Conservation (phyloP, 148 eudicot species). For the Spergularia bocconei region DNA sequence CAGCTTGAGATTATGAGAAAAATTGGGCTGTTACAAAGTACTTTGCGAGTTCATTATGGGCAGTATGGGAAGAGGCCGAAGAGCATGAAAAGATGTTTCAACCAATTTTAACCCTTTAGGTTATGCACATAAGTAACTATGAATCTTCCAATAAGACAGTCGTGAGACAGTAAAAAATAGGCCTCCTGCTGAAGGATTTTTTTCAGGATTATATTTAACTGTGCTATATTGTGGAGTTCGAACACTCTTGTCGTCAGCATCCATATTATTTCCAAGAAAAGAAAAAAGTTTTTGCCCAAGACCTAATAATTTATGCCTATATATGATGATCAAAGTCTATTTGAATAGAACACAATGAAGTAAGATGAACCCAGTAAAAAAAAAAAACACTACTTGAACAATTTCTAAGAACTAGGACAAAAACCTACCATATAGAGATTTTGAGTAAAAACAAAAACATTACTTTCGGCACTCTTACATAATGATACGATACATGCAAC, state of each 20-base stretch:
- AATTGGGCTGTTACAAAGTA: neutral
- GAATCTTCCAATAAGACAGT: neutral
- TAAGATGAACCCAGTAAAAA: too few species aligned
- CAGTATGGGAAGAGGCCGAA: too few species aligned
- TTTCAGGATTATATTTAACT: neutral
- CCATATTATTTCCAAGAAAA: too few species aligned
- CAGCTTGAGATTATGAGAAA: neutral
- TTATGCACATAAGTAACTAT: neutral
- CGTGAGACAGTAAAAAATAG: neutral
- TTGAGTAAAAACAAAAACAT: neutral
- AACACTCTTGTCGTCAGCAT: too few species aligned
- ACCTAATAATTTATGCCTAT: too few species aligned
- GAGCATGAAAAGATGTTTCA: too few species aligned
- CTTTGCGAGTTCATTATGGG: too few species aligned
- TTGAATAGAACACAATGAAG: too few species aligned
- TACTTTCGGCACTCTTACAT: slow-evolving; percentile 1
- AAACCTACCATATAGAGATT: neutral
- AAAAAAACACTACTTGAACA: neutral
- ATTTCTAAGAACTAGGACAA: neutral
- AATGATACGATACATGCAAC: neutral
- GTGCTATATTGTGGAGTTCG: neutral
- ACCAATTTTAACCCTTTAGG: too few species aligned
- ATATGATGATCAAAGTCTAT: too few species aligned
- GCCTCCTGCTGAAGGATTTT: neutral
- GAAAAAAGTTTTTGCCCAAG: too few species aligned